These are phyloP conservation scores for Lodderomyces oxycetoniae DNA, from an alignment of 1,139 yeast species.

Conservation along the genomic window DNA sequence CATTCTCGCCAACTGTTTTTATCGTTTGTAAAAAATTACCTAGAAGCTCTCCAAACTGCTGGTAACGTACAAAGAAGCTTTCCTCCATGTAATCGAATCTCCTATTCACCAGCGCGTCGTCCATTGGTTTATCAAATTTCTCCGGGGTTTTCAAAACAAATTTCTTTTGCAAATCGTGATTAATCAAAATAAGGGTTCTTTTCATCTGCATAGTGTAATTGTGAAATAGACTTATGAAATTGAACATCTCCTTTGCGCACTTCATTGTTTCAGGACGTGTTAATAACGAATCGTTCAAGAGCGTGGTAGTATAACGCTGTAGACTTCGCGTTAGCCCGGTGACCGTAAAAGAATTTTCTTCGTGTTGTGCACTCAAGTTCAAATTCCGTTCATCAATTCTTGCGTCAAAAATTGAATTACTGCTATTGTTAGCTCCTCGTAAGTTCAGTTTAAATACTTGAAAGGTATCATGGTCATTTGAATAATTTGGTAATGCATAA, in stretches of 20 bases:
- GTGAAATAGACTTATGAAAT: conserved; percentile 50
- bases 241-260: conserved; percentile 42
- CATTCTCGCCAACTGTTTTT: conserved; percentile 57
- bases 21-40: conserved; percentile 52
- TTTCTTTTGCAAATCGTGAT: conserved; percentile 40
- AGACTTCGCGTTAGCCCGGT: conserved; percentile 22
- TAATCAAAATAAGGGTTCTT: conserved; percentile 51
- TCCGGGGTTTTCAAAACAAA: conserved; percentile 38
- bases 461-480: neutral
- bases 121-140: conserved; percentile 36
- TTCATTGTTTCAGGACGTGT: conserved; percentile 56
- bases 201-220: conserved; percentile 51
- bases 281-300: conserved; percentile 63
- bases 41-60: conserved; percentile 51
- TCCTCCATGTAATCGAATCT: conserved; percentile 45
- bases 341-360: neutral
- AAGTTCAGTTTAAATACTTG: neutral
- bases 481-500: no score
- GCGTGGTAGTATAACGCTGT: conserved; percentile 57
- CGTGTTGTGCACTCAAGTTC: conserved; percentile 8
- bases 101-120: conserved; percentile 32
- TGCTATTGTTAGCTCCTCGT: conserved; percentile 5
- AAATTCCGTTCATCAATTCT: conserved; percentile 51
- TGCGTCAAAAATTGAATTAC: conserved; percentile 4
- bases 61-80: conserved; percentile 48